These are phyloP conservation scores for Penicillium salamii DNA, from an alignment of 495 filamentous ascomycete species.

Conservation along the genomic window DNA sequence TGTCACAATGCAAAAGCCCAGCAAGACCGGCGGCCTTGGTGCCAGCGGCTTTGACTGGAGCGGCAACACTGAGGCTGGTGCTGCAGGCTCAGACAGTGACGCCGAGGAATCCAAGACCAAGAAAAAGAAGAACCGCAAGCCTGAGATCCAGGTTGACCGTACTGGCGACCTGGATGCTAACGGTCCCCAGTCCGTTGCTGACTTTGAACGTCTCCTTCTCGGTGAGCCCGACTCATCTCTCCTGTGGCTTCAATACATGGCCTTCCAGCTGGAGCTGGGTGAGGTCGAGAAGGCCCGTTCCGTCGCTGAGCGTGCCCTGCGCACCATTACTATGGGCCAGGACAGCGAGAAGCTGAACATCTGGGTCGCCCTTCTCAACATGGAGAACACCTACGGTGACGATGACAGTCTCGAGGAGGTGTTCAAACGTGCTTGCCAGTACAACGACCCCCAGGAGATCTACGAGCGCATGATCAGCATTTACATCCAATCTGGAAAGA, in stretches of 20 bases:
- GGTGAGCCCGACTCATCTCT: slow-evolving; percentile 85
- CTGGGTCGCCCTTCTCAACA: slow-evolving; percentile 90
- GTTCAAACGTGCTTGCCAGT: slow-evolving; percentile 90
- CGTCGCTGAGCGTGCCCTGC: slow-evolving; percentile 83
- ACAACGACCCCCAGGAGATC: slow-evolving; percentile 88
- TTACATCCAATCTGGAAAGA: slow-evolving; percentile 86
- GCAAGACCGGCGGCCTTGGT: slow-evolving; percentile 57
- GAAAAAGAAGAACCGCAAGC: slow-evolving; percentile 78
- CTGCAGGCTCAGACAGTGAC: slow-evolving; percentile 42
- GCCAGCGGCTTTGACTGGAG: slow-evolving; percentile 87
- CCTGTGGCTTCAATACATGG: slow-evolving; percentile 95
- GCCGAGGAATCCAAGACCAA: slow-evolving; percentile 52
- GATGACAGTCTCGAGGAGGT: slow-evolving; percentile 81
- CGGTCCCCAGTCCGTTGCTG: slow-evolving; percentile 85
- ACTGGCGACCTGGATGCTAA: slow-evolving; percentile 85
- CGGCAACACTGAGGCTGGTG: slow-evolving; percentile 51
- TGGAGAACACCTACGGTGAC: slow-evolving; percentile 87
- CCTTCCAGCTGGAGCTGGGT: slow-evolving; percentile 88
- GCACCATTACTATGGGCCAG: slow-evolving; percentile 82
- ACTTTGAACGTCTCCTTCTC: slow-evolving; percentile 90
- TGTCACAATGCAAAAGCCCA: slow-evolving; percentile 26
- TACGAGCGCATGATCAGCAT: slow-evolving; percentile 88
- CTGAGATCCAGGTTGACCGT: slow-evolving; percentile 78
- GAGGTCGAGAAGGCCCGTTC: slow-evolving; percentile 82
- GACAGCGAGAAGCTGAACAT: slow-evolving; percentile 89